Evolutionary conservation across 306 rosid genomes (phyloP).

Genomic region (Argentina anserina): DNA sequence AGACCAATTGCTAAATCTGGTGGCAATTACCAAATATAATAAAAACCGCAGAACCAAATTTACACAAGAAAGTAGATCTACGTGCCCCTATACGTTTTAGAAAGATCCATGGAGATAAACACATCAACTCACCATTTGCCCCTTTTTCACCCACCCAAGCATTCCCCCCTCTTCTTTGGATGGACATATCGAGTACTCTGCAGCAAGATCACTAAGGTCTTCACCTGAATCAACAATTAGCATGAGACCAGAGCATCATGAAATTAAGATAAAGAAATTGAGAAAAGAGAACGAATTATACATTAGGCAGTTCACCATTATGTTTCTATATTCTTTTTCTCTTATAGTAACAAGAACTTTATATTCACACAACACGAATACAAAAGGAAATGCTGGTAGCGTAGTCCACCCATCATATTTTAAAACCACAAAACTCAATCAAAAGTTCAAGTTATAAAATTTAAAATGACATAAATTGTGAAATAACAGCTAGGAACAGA

Average conservation of each 20-base stretch:
- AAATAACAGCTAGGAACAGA: conserved; percentile 21
- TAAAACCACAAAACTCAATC: not conserved
- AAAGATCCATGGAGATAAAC: conserved; percentile 13
- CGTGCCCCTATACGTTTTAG: not conserved
- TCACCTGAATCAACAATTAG: conserved; percentile 56
- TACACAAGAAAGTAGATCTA: conserved; percentile 8
- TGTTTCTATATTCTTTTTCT: not conserved
- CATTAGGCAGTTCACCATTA: not conserved
- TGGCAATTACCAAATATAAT: not conserved
- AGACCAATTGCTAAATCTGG: not conserved
- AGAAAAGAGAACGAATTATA: conserved; percentile 5
- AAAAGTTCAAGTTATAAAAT: not conserved
- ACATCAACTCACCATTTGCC: conserved; percentile 70
- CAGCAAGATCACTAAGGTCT: conserved; percentile 91
- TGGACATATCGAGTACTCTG: conserved; percentile 75
- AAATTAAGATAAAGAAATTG: not conserved
- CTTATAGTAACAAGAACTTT: not conserved
- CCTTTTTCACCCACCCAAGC: conserved; percentile 97
- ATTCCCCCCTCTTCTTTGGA: conserved; percentile 90
- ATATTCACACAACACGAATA: not conserved
- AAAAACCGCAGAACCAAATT: not conserved
- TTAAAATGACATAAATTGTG: not conserved
- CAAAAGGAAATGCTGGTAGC: not conserved
- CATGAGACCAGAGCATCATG: conserved; percentile 10
- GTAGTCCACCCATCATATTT: not conserved